Conservation (phyloP, 1,284 basidiomycete species). For the Cystobasidium pallidum region DNA sequence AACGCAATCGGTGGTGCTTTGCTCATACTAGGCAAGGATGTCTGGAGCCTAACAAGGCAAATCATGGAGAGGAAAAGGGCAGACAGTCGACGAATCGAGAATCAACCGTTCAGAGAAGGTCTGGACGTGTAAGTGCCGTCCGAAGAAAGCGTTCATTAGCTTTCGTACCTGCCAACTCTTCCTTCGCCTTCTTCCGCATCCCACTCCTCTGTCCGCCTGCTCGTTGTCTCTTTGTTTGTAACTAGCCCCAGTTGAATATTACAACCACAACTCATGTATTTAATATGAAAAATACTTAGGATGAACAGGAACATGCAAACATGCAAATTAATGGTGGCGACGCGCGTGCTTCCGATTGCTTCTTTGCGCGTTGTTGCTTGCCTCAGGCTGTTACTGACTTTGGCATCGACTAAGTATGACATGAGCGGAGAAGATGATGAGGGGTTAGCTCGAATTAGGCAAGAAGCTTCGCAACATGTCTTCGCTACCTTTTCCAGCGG, state of each 20-base stretch:
- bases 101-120: constrained; percentile 45
- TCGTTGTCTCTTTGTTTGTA: neutral
- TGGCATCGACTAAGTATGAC: neutral
- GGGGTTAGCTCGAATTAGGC: too few relatives aligned
- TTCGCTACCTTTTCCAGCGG: neutral
- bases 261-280: constrained; percentile 10
- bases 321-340: too few relatives aligned
- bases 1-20: constrained; percentile 49
- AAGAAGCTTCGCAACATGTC: neutral
- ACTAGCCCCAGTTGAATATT: neutral
- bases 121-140: constrained; percentile 25
- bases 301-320: too few relatives aligned
- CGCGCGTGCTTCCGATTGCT: too few relatives aligned
- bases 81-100: constrained; percentile 47
- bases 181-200: too few relatives aligned
- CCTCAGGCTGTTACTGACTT: too few relatives aligned
- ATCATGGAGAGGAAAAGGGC: constrained; percentile 47
- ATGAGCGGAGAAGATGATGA: constrained; percentile 5
- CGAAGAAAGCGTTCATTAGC: too few relatives aligned
- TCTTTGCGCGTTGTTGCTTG: constrained; percentile 1
- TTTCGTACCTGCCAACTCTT: too few relatives aligned
- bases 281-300: neutral
- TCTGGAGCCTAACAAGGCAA: constrained; percentile 42
- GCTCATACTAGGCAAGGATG: constrained; percentile 47
- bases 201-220: neutral